phyloP scores from a whole-genome alignment of 768 basidiomycete species.

The Chiua virens region DNA sequence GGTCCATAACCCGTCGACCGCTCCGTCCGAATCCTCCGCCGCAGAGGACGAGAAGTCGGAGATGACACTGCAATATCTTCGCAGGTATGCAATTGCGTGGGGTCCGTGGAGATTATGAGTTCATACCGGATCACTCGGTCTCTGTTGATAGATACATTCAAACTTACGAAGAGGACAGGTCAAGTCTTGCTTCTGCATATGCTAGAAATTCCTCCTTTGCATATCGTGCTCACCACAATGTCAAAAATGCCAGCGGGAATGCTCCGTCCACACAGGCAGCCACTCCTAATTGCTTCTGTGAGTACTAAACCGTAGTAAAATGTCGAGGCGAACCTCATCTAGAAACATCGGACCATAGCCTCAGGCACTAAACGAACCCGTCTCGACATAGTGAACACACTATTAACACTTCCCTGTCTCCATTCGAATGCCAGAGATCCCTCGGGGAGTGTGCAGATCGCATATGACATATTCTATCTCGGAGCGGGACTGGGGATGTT shows the following conservation, averaged over 20 bases:
- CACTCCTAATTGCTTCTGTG: slow-evolving; percentile 15
- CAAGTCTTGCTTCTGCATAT: slow-evolving; percentile 34
- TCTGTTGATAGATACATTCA: slow-evolving; percentile 27
- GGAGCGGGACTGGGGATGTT: slow-evolving; percentile 29
- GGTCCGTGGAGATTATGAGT: background rate
- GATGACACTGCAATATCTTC: slow-evolving; percentile 32
- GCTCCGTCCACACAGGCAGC: background rate
- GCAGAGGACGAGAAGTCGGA: slow-evolving; percentile 27
- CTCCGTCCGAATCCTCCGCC: background rate
- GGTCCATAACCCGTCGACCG: background rate
- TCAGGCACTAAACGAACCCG: slow-evolving; percentile 21
- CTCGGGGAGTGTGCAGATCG: slow-evolving; percentile 8
- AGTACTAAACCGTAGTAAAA: slow-evolving; percentile 2
- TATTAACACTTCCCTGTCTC: slow-evolving; percentile 27
- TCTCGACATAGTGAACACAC: slow-evolving; percentile 26
- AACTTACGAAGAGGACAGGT: slow-evolving; percentile 32
- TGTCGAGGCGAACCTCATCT: background rate
- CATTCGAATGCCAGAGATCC: slow-evolving; percentile 13
- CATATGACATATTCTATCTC: slow-evolving; percentile 33
- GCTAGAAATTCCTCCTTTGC: slow-evolving; percentile 30
- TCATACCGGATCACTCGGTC: slow-evolving; percentile 3
- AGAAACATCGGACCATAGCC: slow-evolving; percentile 7
- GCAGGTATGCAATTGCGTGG: slow-evolving; percentile 25
- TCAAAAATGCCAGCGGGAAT: background rate
- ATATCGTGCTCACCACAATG: slow-evolving; percentile 22